Percentiles rank a stretch among this genome's conserved stretches.
Evolutionary conservation across 345 rosid species (phyloP).

Genomic region (Moricandia moricandioides): DNA sequence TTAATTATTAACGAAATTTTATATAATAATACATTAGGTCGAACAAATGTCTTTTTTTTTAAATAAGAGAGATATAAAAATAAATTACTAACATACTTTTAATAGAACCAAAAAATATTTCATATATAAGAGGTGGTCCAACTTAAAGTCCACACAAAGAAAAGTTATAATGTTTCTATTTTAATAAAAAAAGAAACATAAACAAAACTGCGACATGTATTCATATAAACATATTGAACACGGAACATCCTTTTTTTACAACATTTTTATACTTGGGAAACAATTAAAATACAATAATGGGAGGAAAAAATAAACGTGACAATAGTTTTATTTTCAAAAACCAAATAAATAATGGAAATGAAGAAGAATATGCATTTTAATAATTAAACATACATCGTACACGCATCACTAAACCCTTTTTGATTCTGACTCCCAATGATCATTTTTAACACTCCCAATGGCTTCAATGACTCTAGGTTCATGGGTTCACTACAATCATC

Average conservation of each 20-base stretch:
- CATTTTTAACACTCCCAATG: constrained; percentile 29
- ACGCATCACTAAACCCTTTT: constrained; percentile 30
- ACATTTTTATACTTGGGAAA: not conserved
- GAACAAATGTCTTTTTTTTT: too few relatives aligned
- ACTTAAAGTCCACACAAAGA: too few relatives aligned
- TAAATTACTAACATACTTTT: too few relatives aligned
- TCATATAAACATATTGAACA: not conserved
- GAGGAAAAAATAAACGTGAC: not conserved
- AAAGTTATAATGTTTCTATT: too few relatives aligned
- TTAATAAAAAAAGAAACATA: too few relatives aligned
- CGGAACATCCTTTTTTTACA: not conserved
- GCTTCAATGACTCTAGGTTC: constrained; percentile 49
- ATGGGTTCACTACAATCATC: constrained; percentile 41
- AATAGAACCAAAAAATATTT: too few relatives aligned
- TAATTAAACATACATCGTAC: not conserved
- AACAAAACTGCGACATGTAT: too few relatives aligned
- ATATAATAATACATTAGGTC: too few relatives aligned
- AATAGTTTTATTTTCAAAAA: not conserved
- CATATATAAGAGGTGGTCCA: too few relatives aligned
- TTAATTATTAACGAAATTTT: too few relatives aligned
- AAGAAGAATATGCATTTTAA: not conserved
- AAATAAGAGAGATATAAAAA: too few relatives aligned
- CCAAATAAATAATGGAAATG: not conserved
- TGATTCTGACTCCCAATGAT: constrained; percentile 4
- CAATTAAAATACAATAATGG: not conserved